Conservation (phyloP, 306 rosid species). For the Lotus japonicus region DNA sequence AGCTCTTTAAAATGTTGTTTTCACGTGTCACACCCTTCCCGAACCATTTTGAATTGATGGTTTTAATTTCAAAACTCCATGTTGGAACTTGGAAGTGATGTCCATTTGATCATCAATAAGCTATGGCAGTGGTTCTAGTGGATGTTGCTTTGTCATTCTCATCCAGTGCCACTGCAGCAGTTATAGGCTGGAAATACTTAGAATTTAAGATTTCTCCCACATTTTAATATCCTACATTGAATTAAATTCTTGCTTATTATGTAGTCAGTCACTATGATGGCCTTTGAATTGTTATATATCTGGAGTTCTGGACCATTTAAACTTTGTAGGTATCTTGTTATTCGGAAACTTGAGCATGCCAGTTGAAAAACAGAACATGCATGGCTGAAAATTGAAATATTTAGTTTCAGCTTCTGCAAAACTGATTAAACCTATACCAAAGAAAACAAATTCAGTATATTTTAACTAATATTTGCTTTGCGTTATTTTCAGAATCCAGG, state of each 20-base stretch:
- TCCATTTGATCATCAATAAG: constrained; percentile 6
- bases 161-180: background rate
- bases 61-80: constrained; percentile 3
- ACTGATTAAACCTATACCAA: background rate
- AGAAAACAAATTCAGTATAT: background rate
- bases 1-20: background rate
- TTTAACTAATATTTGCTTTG: background rate
- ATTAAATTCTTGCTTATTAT: background rate
- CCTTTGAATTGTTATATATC: background rate
- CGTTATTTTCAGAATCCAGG: constrained; percentile 66
- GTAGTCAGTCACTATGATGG: background rate
- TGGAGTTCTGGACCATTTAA: background rate
- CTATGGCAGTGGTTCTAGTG: background rate
- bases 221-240: background rate
- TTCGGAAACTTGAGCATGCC: background rate
- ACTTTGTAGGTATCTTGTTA: background rate
- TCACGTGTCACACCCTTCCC: background rate
- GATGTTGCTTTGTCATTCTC: background rate
- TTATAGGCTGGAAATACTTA: background rate
- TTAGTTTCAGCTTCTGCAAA: background rate
- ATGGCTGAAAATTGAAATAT: background rate
- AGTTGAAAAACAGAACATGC: background rate
- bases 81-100: background rate
- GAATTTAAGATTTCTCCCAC: background rate
- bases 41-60: background rate